Evolutionary conservation across 2,329 filamentous ascomycete species (phyloP), one percentile per base, ranked within the genome.

Genomic region (Penicillium sp.): DNA sequence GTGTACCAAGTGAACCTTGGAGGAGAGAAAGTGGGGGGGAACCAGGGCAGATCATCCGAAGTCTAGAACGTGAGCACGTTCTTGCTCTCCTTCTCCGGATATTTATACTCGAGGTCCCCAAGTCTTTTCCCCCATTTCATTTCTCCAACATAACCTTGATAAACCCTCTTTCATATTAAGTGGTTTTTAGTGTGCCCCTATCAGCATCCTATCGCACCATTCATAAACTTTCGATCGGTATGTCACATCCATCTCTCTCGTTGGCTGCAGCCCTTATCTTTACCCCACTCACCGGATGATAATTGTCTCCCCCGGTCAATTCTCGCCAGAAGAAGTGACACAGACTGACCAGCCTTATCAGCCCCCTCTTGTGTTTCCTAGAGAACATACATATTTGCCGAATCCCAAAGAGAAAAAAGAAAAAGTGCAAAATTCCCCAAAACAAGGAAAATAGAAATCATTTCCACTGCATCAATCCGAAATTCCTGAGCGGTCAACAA

Each of bases 341-440:
- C 37, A 44, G 31, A 49, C 62, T 64, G 48, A 61, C 51, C 21
- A 26, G 27, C 54, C 60, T 64, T 63, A 49, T 66, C 60, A 63
- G 55, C 44, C 47, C 57, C 52, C 21, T 19, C 27, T 35, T n/a
- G 29, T 35, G 49, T 55, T 56, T 57, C 50, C 33, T 57, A 53
- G 48, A 58, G 57, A 55, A 51, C 52, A 54, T 56, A 53, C 39
- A 51, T 56, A 61, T 63, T 61, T 65, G 60, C 52, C 33, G 27
- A 49, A 35, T 10, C 21, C 22, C 21, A 24, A 37, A 21, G 27
- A 42, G 11, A 24, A 16, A 37, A 19, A n/a, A 16, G 11, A 21
- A 39, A 33, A 44, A 33, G 13, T 31, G 27, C 22, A 42, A 42
- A 42, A 42, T 22, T 39, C n/a, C 35, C 5, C n/a, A 19, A 39